Percentiles rank a stretch among this genome's conserved stretches.
phyloP scores from a whole-genome alignment of 2,329 filamentous ascomycete species.

The Pseudogymnoascus sp. region DNA sequence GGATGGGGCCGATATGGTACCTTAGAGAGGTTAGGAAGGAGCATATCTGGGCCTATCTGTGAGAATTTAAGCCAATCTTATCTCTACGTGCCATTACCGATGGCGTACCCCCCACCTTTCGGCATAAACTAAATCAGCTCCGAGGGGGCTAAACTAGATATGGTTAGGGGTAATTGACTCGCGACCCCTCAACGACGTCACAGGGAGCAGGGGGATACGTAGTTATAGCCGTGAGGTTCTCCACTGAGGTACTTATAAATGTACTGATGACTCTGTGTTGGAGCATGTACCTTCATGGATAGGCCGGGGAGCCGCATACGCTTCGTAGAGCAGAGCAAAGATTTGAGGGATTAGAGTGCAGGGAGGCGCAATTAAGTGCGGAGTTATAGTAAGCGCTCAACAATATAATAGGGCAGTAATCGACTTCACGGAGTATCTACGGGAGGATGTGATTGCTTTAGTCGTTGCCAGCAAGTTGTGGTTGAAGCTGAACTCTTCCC shows the following conservation, averaged over 20 bases:
- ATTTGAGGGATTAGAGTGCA: not conserved
- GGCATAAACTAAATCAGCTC: slow-evolving; percentile 9
- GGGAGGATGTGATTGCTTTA: not conserved
- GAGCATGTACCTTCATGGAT: not conserved
- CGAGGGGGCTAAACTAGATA: not conserved
- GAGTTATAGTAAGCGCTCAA: not conserved
- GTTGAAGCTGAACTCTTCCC: not conserved
- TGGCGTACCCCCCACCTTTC: not conserved
- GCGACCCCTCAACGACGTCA: slow-evolving; percentile 6
- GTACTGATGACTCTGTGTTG: not conserved
- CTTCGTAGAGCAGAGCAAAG: not conserved
- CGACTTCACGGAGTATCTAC: not conserved
- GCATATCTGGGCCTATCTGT: not conserved
- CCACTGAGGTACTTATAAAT: not conserved
- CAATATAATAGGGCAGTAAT: not conserved
- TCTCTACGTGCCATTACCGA: not conserved
- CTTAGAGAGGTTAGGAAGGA: not conserved
- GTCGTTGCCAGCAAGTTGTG: not conserved
- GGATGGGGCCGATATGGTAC: slow-evolving; percentile 7
- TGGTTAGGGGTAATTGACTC: not conserved
- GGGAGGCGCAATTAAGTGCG: not conserved
- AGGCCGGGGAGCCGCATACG: slow-evolving; percentile 8
- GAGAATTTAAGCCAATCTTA: slow-evolving; percentile 2
- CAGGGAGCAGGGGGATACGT: slow-evolving; percentile 4
- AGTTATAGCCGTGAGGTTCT: not conserved